phyloP scores from a whole-genome alignment of 176 grass and related monocot genomes.

The Lolium rigidum region DNA sequence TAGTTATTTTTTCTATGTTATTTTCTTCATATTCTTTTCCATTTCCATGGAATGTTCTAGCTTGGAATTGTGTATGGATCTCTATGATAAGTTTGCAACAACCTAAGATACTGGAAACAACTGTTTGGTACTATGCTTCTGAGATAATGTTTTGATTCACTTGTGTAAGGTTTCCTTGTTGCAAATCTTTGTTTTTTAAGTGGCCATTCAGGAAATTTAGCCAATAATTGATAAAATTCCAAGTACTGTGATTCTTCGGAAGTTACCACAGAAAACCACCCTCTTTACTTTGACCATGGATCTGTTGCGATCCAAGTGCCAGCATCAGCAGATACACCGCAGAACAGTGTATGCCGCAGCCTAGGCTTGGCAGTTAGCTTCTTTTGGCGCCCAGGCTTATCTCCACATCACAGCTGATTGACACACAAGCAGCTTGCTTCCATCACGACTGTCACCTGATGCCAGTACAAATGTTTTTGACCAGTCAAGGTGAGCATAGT shows the following conservation, averaged over 20 bases:
- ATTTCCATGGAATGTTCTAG: slow-evolving; percentile 9
- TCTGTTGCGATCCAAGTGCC: slow-evolving; percentile 41
- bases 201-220: neutral
- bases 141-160: neutral
- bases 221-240: neutral
- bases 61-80: slow-evolving; percentile 42
- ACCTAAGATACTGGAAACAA: neutral
- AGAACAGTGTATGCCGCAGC: neutral
- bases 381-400: slow-evolving; percentile 37
- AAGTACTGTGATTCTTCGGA: slow-evolving; percentile 15
- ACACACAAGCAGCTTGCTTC: slow-evolving; percentile 41
- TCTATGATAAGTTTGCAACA: slow-evolving; percentile 18
- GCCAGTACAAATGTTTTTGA: slow-evolving; percentile 49
- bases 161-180: neutral
- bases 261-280: neutral
- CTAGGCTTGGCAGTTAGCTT: slow-evolving; percentile 40
- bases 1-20: slow-evolving; percentile 22
- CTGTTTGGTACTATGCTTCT: neutral
- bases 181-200: neutral
- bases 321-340: slow-evolving; percentile 43
- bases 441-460: slow-evolving; percentile 19
- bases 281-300: slow-evolving; percentile 35
- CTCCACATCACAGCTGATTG: slow-evolving; percentile 38
- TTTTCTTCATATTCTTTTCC: neutral
- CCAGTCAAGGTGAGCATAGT: slow-evolving; percentile 50